These are phyloP conservation scores for Penicillium parvum DNA, from an alignment of 495 filamentous ascomycete species.

Conservation along the genomic window DNA sequence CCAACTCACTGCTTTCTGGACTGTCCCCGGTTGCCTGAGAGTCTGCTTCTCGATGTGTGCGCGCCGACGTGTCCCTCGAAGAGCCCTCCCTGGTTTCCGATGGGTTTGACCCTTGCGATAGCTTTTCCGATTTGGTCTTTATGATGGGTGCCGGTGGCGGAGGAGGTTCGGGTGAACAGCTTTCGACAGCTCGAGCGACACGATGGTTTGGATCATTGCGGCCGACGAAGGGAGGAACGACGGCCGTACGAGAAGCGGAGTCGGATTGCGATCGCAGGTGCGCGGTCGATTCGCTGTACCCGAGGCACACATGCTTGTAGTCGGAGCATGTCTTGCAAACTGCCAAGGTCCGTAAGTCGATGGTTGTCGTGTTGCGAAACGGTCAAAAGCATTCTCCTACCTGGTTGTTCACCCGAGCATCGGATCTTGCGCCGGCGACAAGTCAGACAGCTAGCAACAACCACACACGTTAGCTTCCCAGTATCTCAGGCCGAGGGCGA, in stretches of 20 bases:
- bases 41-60: conserved; percentile 30
- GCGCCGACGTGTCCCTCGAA: conserved; percentile 18
- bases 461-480: conserved; percentile 14
- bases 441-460: conserved; percentile 58
- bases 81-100: conserved; percentile 19
- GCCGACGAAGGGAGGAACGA: conserved; percentile 15
- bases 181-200: conserved; percentile 20
- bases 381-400: conserved; percentile 21
- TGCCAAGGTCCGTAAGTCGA: conserved; percentile 10
- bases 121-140: conserved; percentile 11
- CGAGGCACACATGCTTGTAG: conserved; percentile 66
- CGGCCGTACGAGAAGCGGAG: conserved; percentile 24
- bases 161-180: conserved; percentile 28
- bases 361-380: background rate
- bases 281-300: conserved; percentile 70
- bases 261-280: conserved; percentile 41
- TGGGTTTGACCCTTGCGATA: conserved; percentile 13
- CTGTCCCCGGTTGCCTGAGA: conserved; percentile 28
- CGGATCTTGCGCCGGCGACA: conserved; percentile 81
- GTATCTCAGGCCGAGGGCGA: conserved; percentile 5
- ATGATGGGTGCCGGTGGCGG: conserved; percentile 6
- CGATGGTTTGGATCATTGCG: conserved; percentile 19
- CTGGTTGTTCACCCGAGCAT: conserved; percentile 72
- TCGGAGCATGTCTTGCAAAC: conserved; percentile 71
- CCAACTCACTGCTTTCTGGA: conserved; percentile 41